These are phyloP conservation scores for Cyphellophora europaea DNA, from an alignment of 2,329 filamentous ascomycete genomes.

Conservation along the genomic window DNA sequence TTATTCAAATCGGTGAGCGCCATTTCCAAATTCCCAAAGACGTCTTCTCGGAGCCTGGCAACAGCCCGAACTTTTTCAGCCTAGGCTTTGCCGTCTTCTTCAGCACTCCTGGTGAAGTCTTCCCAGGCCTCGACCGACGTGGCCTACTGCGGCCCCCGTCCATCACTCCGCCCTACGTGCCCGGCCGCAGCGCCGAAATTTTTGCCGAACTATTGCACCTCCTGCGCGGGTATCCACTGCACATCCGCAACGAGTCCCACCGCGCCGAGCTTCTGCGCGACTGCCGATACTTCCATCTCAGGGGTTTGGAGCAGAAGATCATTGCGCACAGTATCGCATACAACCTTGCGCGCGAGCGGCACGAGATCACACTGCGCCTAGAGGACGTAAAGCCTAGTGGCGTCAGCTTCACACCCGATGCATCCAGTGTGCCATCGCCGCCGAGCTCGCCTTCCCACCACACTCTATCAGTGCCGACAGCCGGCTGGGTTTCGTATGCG, in stretches of 20 bases:
- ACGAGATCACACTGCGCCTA: constrained; percentile 70
- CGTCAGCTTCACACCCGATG: constrained; percentile 48
- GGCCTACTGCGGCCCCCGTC: constrained; percentile 77
- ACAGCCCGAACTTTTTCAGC: constrained; percentile 93
- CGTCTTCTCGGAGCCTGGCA: constrained; percentile 73
- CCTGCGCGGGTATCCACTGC: constrained; percentile 72
- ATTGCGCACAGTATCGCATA: constrained; percentile 67
- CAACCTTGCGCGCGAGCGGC: constrained; percentile 58
- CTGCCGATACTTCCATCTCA: constrained; percentile 87
- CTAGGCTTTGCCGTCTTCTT: constrained; percentile 86
- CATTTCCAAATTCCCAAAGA: constrained; percentile 88
- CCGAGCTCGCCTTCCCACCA: not conserved
- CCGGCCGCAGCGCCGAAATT: constrained; percentile 69
- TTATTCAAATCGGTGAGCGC: constrained; percentile 77
- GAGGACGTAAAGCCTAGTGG: constrained; percentile 87
- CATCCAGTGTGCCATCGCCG: not conserved
- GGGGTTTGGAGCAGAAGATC: constrained; percentile 78
- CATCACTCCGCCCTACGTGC: constrained; percentile 72
- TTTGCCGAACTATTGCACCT: constrained; percentile 77
- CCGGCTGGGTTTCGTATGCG: constrained; percentile 65
- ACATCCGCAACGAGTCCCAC: constrained; percentile 67
- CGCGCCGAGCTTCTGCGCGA: constrained; percentile 70
- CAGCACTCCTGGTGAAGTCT: constrained; percentile 66
- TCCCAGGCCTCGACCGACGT: constrained; percentile 72
- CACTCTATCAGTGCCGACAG: constrained; percentile 10